Base-by-base conservation (phyloP, 2,329 filamentous ascomycete genomes). In the Nakataea oryzae region DNA sequence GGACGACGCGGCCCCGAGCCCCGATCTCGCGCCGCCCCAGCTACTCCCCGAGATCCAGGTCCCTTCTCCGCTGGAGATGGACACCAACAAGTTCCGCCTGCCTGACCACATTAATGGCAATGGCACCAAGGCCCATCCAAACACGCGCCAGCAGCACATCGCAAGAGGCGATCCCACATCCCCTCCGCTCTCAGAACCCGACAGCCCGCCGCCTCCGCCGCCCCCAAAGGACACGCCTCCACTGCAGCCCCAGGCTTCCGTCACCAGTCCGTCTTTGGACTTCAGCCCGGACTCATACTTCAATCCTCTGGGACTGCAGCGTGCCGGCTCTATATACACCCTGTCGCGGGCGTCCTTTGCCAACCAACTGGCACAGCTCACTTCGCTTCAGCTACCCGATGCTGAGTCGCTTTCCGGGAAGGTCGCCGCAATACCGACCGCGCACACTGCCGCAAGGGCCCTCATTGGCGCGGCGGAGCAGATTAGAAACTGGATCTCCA, bases 401-500 rank as follows among this genome's bases (percentile, higher is more conserved):
- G 90, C 93, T 61, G 86, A 88, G 56, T 88, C 90, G 0, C 81
- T 99, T 27, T 91, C 91, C 30, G 89, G 86, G 65, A 91, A 88
- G 70, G 92, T 99, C 59, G 85, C 87, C 11, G 87, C 90, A 21
- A 95, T 97, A 58, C 86, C 91, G 12, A 95, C 90, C 0, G 91
- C 93, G 3, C 86, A 90, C 63, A 84, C 87, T n/a, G 95, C 93
- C 29, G 86, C 91, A 12, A 89, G 86, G 64, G 91, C 92, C 0
- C 81, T 97, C 62, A 88, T 91, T 66, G 89, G 90, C 67, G 91
- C 93, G 13, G 91, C 93, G 5, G 91, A 96, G 65, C 93, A 97
- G 74, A 97, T 99, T 67, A 84, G 89, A 65, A 88, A 89, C 69
- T 99, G 95, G 95, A 96, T 97, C 70, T 84, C 84, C 66, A 97